A percentile compares a stretch with the other conserved stretches of the same genome.
These are phyloP conservation scores for Mucor piriformis DNA, from an alignment of 371 early-diverging fungal genomes.

Conservation along the genomic window DNA sequence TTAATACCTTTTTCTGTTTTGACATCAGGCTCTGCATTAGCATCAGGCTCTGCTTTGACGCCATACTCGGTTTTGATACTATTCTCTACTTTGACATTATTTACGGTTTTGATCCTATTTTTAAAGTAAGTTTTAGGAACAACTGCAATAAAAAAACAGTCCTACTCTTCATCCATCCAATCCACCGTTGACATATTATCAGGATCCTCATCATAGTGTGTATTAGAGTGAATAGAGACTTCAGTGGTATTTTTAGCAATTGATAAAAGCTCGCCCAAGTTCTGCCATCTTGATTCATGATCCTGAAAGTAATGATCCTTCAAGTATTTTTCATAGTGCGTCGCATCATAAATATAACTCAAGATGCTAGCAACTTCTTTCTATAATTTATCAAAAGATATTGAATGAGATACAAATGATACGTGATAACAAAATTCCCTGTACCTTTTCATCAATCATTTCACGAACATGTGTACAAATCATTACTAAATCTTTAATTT, in stretches of 20 bases:
- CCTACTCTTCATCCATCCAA: too few relatives aligned
- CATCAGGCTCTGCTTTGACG: not conserved
- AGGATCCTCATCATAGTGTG: not conserved
- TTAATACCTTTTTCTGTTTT: not conserved
- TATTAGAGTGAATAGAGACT: not conserved
- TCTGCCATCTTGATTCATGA: slow-evolving; percentile 31
- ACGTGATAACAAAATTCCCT: too few relatives aligned
- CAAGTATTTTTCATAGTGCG: slow-evolving; percentile 31
- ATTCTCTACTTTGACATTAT: not conserved
- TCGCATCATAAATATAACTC: slow-evolving; percentile 22
- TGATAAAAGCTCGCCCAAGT: slow-evolving; percentile 41
- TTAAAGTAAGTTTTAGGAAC: too few relatives aligned
- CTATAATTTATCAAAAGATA: slow-evolving; percentile 8
- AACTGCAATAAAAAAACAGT: too few relatives aligned
- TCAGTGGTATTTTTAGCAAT: slow-evolving; percentile 16
- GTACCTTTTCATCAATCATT: slow-evolving; percentile 23
- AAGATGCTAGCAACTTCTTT: slow-evolving; percentile 20
- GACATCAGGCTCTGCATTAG: too few relatives aligned
- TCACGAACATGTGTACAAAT: slow-evolving; percentile 6
- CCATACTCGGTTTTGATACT: not conserved
- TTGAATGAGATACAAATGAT: not conserved
- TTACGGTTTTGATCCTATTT: too few relatives aligned
- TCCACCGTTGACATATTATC: slow-evolving; percentile 1
- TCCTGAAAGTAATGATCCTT: slow-evolving; percentile 19
- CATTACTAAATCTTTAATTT: slow-evolving; percentile 11